Evolutionary conservation across 768 basidiomycete genomes (phyloP), one percentile per base, ranked within the genome.

Genomic region (Pholiota conissans): DNA sequence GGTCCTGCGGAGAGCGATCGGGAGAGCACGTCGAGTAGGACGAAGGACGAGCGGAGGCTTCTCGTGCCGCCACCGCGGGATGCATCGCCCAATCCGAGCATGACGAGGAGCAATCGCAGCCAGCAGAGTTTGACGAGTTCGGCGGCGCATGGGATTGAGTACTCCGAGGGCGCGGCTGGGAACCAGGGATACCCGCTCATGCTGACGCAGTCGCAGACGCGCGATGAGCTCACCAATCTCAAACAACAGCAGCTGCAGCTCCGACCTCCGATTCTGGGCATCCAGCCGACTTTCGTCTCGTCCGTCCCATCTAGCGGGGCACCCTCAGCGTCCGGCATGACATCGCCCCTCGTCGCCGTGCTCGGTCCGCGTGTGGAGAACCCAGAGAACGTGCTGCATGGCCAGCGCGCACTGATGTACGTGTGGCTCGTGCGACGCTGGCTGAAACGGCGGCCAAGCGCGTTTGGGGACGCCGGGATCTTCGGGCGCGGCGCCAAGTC

Each of bases 361-460:
- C 60, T 65, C 28, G 65, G 65, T 39, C 66, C 65, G 34, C 58
- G 62, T 6, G 29, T 39, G 32, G 68, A 69, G 47, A 66, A 65
- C 40, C 55, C 56, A 7, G 67, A 67, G 18, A 63, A 57, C 2
- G n/a, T 64, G 24, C 55, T 69, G 0, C 60, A 60, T 16, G 65
- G 66, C 1, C 67, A 66, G 56, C 66, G 78, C n/a, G 78, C 79
- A 35, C 67, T 79, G 57, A 76, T 83, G 71, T 92, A 94, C 57
- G 83, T 89, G 5, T 94, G 91, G 91, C 76, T 88, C 18, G 84
- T 91, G 26, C 77, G 86, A 49, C 79, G 75, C 61, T 94, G 92
- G 92, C 68, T 87, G 62, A 93, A 93, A 68, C 81, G 79, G 24
- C 68, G 68, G 1, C 70, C 67, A 1, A 64, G 67, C 18, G 66